phyloP scores from a whole-genome alignment of 2,329 filamentous ascomycete genomes.

The Fusarium pseudonygamai region DNA sequence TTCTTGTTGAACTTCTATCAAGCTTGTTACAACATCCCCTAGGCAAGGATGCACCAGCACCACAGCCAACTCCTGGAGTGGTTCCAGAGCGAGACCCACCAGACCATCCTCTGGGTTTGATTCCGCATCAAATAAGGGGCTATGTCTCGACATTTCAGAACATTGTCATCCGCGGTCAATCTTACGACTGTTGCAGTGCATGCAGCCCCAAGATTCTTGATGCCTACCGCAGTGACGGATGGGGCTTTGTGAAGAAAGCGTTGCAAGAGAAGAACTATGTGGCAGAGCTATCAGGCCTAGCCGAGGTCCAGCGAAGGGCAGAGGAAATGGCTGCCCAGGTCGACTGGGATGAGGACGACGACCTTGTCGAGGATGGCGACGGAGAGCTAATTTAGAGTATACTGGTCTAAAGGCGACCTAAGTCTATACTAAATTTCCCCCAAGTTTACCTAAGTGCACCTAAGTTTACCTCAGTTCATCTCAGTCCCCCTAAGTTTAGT shows the following conservation, averaged over 20 bases:
- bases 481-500: too few species aligned
- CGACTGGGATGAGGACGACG: conserved; percentile 67
- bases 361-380: conserved; percentile 44
- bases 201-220: conserved; percentile 77
- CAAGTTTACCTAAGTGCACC: not conserved
- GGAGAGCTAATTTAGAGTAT: conserved; percentile 28
- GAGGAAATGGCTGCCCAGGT: conserved; percentile 62
- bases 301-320: conserved; percentile 72
- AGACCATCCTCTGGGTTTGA: conserved; percentile 71
- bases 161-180: conserved; percentile 75
- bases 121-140: conserved; percentile 84
- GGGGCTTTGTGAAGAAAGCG: conserved; percentile 80
- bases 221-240: conserved; percentile 73
- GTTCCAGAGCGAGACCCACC: conserved; percentile 64
- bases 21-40: conserved; percentile 88
- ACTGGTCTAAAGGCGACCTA: not conserved
- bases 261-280: conserved; percentile 81
- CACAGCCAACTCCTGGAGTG: conserved; percentile 51
- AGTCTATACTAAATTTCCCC: not conserved
- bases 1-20: conserved; percentile 89
- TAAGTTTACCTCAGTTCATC: not conserved
- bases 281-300: conserved; percentile 77
- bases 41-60: conserved; percentile 69
- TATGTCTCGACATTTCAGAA: conserved; percentile 80
- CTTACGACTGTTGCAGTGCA: conserved; percentile 84